Evolutionary conservation across 495 filamentous ascomycete genomes (phyloP).

Genomic region (Tuber calosporum): DNA sequence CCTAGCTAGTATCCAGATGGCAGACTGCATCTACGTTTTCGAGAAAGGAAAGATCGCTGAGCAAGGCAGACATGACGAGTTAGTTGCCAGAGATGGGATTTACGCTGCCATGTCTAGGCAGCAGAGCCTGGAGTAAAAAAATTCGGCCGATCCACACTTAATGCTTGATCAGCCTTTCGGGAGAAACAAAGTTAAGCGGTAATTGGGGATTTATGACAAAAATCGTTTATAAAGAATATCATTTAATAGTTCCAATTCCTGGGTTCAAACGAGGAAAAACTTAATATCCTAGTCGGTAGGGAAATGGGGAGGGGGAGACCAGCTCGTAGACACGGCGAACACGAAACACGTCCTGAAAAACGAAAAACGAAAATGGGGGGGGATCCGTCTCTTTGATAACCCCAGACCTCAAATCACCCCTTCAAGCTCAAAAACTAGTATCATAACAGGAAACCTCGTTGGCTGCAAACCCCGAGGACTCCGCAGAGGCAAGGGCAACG

Average conservation of each 20-base stretch:
- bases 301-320: neutral
- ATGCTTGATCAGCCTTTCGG: neutral
- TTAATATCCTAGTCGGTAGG: neutral
- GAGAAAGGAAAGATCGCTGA: constrained; percentile 33
- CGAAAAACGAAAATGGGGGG: neutral
- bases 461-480: neutral
- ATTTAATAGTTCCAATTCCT: neutral
- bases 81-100: constrained; percentile 23
- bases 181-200: neutral
- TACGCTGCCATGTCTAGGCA: constrained; percentile 32
- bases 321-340: neutral
- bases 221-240: neutral
- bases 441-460: neutral
- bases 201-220: neutral
- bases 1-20: constrained; percentile 34
- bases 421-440: neutral
- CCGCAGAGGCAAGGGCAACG: neutral
- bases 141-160: neutral
- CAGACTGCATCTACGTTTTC: constrained; percentile 36
- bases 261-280: neutral
- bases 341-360: neutral
- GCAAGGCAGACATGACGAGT: constrained; percentile 29
- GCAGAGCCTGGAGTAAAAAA: constrained; percentile 13
- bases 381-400: neutral
- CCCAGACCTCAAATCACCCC: neutral